A percentile compares a stretch with the other conserved stretches of the same genome.
Evolutionary conservation across 2,329 filamentous ascomycete species (phyloP).

Genomic region (Lecanosticta acicola): DNA sequence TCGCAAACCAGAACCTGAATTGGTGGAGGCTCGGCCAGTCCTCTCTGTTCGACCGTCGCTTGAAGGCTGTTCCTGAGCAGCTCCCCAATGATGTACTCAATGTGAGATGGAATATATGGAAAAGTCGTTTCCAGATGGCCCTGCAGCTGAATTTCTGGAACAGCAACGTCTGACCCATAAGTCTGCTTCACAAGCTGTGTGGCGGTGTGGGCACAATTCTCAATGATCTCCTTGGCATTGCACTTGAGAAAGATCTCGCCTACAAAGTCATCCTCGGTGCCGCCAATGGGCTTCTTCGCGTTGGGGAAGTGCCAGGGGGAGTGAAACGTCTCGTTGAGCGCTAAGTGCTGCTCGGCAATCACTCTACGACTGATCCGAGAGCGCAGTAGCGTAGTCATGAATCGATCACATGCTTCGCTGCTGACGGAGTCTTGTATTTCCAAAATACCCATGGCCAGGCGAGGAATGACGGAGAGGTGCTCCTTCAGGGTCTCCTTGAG

Average conservation of each 20-base stretch:
- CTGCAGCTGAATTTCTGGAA: conserved; percentile 76
- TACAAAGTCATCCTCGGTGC: conserved; percentile 73
- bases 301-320: conserved; percentile 84
- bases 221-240: conserved; percentile 81
- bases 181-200: conserved; percentile 67
- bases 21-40: conserved; percentile 55
- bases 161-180: conserved; percentile 62
- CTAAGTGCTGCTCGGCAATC: conserved; percentile 95
- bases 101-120: conserved; percentile 89
- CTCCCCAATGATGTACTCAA: conserved; percentile 96
- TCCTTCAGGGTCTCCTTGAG: conserved; percentile 75
- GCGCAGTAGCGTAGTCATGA: conserved; percentile 90
- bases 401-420: conserved; percentile 74
- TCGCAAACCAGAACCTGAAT: conserved; percentile 95
- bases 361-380: conserved; percentile 91
- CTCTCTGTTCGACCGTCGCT: conserved; percentile 72
- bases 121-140: conserved; percentile 88
- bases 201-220: conserved; percentile 72
- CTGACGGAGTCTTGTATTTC: conserved; percentile 82
- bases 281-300: conserved; percentile 57
- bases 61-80: conserved; percentile 92
- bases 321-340: conserved; percentile 89
- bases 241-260: conserved; percentile 94
- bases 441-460: conserved; percentile 87
- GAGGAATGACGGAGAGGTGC: conserved; percentile 89